Evolutionary conservation across 371 early-diverging fungal genomes (phyloP), one percentile per base, ranked within the genome.

Genomic region (Mortierella sp.): DNA sequence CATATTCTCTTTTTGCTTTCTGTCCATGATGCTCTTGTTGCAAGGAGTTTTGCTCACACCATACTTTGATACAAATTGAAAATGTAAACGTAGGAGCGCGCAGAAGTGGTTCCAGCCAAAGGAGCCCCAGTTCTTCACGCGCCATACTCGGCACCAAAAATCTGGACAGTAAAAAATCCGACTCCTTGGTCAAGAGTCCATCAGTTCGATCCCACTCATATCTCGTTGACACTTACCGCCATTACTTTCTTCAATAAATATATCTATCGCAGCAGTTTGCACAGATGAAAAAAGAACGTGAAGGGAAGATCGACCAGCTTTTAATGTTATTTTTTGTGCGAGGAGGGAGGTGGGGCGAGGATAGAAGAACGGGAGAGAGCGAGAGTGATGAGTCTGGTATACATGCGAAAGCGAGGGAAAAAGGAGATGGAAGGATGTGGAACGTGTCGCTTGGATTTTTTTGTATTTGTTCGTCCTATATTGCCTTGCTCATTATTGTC

Each of bases 71-170:
- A 41, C 41, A 41, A 41, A 41, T 35, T 35, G 1, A 6, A 41
- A 41, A 41, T 0, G 0, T 0, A 7, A 41, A 41, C 41, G 29
- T 46, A 80, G 80, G 70, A 54, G 55, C 16, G 44, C 60, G 18
- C 44, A 41, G 10, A 74, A 63, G 35, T 84, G 81, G 81, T 78
- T 76, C 79, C 71, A 84, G 76, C 58, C 71, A 11, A 72, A 68
- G 72, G 5, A 49, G 1, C 56, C 27, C 11, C 63, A 74, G 43
- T 58, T 27, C 44, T 6, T 12, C 1, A n/a, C 46, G 41, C 14
- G n/a, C 0, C 21, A 1, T 14, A 32, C 49, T 54, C 68, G 48
- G 49, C 85, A 81, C 43, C 72, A 81, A 43, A 48, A 71, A 71
- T 76, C 71, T 46, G 85, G 85, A 18, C 76, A 75, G 24, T 83